Conservation (phyloP, 1,284 basidiomycete genomes). For the Xerocomus amazonicus region DNA sequence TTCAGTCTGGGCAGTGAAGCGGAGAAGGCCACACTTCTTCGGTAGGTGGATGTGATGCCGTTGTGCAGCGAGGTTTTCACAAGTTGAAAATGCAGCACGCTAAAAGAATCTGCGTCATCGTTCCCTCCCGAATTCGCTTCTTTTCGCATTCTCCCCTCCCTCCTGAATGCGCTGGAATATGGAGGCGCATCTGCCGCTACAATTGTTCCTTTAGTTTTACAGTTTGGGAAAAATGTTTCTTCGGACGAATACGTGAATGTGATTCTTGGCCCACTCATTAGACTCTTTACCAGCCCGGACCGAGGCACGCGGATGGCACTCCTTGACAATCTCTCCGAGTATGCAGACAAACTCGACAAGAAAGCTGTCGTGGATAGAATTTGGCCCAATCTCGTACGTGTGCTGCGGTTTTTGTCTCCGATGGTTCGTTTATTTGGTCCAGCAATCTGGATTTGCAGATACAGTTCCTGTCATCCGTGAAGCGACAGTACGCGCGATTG, state of each 20-base stretch:
- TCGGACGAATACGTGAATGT: constrained; percentile 69
- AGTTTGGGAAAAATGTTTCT: constrained; percentile 71
- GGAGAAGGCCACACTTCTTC: constrained; percentile 75
- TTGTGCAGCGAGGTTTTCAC: not conserved
- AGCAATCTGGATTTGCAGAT: constrained; percentile 95
- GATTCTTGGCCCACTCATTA: constrained; percentile 77
- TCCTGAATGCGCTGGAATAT: constrained; percentile 81
- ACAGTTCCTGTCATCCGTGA: constrained; percentile 92
- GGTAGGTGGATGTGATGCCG: constrained; percentile 40
- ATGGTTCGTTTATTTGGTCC: constrained; percentile 3
- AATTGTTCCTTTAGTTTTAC: constrained; percentile 80
- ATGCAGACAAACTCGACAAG: constrained; percentile 84
- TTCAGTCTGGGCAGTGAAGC: constrained; percentile 82
- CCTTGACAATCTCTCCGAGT: constrained; percentile 82
- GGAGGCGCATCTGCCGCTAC: constrained; percentile 77
- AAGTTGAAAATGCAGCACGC: constrained; percentile 43
- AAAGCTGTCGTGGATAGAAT: constrained; percentile 84
- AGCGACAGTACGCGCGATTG: constrained; percentile 88
- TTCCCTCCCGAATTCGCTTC: constrained; percentile 88
- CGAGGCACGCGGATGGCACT: constrained; percentile 92
- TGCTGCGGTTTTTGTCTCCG: not conserved
- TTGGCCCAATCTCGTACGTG: constrained; percentile 84
- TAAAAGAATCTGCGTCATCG: constrained; percentile 76
- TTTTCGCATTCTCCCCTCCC: constrained; percentile 83
- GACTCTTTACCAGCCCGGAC: constrained; percentile 84